Conservation (phyloP, 2,329 filamentous ascomycete genomes). For the Aspergillus jensenii region DNA sequence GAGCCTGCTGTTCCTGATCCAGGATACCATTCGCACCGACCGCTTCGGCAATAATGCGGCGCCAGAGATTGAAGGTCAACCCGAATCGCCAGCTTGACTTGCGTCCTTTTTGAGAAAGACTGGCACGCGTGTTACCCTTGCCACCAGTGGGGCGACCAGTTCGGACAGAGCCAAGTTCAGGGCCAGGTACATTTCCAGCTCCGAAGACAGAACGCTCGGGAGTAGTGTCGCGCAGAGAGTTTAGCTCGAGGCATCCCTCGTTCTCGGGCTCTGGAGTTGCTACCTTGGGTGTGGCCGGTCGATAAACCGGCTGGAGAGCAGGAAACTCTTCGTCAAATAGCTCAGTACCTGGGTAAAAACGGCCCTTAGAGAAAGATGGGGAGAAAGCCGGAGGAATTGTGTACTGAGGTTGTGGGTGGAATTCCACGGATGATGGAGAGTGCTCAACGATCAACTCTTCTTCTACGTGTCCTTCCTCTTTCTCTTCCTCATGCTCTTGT, state of each 20-base stretch:
- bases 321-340: conserved; percentile 25
- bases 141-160: background rate
- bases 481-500: background rate
- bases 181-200: background rate
- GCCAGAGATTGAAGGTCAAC: conserved; percentile 29
- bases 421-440: background rate
- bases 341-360: conserved; percentile 16
- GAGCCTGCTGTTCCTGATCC: conserved; percentile 27
- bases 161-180: background rate
- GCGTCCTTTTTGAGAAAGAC: background rate
- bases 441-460: background rate
- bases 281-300: no score
- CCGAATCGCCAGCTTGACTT: conserved; percentile 26
- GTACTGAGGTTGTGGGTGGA: background rate
- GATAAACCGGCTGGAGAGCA: conserved; percentile 4
- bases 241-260: background rate
- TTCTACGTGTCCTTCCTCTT: background rate
- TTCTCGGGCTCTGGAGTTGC: background rate
- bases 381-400: background rate
- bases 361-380: conserved; percentile 1
- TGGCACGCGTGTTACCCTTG: conserved; percentile 1
- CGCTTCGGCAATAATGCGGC: conserved; percentile 30
- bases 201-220: background rate
- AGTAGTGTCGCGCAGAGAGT: background rate
- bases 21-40: conserved; percentile 26